These are phyloP conservation scores for Benincasa hispida DNA, from an alignment of 306 rosid genomes.

Conservation along the genomic window DNA sequence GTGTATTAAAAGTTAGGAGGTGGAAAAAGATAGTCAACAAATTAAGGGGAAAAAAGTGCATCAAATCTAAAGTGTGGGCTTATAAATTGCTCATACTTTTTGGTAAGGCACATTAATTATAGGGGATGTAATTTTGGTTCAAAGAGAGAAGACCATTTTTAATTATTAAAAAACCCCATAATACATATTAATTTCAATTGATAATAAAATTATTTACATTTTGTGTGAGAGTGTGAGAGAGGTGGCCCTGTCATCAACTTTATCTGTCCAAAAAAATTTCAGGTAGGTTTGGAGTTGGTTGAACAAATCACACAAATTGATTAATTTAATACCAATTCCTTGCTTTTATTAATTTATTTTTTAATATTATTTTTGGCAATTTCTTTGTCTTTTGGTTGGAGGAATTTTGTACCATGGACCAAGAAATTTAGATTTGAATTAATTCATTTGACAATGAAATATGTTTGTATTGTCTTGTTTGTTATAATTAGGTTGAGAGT, in stretches of 20 bases:
- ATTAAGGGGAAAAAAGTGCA: not conserved
- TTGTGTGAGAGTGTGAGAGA: not conserved
- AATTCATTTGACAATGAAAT: not conserved
- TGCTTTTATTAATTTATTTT: not conserved
- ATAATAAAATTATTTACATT: not conserved
- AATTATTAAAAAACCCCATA: not conserved
- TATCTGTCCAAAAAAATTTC: not conserved
- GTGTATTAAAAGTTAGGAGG: not conserved
- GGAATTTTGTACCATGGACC: not conserved
- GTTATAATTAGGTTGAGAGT: not conserved
- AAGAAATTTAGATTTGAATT: not conserved
- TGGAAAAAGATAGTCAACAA: not conserved
- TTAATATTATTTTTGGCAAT: not conserved
- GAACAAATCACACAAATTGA: not conserved
- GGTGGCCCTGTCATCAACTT: not conserved
- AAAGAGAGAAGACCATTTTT: constrained; percentile 1
- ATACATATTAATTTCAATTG: not conserved
- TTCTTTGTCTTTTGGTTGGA: not conserved
- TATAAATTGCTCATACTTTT: constrained; percentile 10
- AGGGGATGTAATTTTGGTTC: not conserved
- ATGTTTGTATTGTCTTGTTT: not conserved
- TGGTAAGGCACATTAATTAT: constrained; percentile 2
- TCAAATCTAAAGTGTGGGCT: constrained; percentile 1
- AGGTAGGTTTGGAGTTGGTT: constrained; percentile 2
- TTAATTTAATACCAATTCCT: not conserved